These are phyloP conservation scores for Bothriochloa decipiens DNA, from an alignment of 176 grass and related monocot genomes.

Conservation along the genomic window DNA sequence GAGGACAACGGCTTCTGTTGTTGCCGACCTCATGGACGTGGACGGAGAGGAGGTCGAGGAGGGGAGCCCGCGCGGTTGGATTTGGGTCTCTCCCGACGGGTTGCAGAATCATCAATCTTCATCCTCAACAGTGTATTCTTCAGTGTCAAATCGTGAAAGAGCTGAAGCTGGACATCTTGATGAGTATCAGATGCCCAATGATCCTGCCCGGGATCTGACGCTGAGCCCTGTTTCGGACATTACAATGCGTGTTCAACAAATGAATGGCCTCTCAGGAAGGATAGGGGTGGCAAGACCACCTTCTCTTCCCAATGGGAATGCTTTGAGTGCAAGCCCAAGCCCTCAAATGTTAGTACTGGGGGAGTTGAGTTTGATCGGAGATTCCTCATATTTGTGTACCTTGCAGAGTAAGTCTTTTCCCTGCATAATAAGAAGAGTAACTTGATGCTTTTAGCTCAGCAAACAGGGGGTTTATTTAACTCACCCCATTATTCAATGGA, in stretches of 20 bases:
- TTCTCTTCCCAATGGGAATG: neutral
- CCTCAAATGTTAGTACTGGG: slow-evolving; percentile 57
- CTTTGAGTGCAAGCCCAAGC: slow-evolving; percentile 22
- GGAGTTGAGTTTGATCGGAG: slow-evolving; percentile 61
- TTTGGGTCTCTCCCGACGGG: no score
- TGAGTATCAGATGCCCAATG: neutral
- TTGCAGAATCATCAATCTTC: neutral
- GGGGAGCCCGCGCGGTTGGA: no score
- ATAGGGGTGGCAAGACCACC: neutral
- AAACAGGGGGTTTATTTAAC: no score
- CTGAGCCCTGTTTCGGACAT: slow-evolving; percentile 20
- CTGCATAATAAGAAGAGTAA: no score
- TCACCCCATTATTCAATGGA: no score
- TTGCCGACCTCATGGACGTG: no score
- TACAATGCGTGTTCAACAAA: slow-evolving; percentile 18
- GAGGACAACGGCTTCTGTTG: no score
- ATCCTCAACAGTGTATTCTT: neutral
- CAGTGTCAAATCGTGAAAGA: neutral
- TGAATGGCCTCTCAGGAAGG: neutral
- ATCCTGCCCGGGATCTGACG: neutral
- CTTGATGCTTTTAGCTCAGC: no score
- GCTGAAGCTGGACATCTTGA: neutral
- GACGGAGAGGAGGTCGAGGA: no score
- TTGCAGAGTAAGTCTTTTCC: slow-evolving; percentile 42
- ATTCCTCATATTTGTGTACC: slow-evolving; percentile 54